A percentile compares a stretch with the other conserved stretches of the same genome.
Evolutionary conservation across 106 monocot genomes (phyloP).

Genomic region (Amphibolis antarctica): DNA sequence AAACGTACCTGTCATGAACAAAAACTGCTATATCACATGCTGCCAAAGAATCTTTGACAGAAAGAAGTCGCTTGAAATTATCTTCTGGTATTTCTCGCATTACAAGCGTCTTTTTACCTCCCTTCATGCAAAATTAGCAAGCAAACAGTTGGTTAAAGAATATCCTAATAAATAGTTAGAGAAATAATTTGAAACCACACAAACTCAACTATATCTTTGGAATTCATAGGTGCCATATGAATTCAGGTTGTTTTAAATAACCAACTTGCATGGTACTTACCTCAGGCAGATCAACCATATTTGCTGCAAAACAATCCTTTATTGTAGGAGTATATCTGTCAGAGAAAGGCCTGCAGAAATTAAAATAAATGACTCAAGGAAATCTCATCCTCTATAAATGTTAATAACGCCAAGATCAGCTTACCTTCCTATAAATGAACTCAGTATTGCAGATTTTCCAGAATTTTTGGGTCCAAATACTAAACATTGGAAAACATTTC

Average conservation of each 20-base stretch:
- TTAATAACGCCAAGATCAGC: neutral
- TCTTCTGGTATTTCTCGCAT: conserved; percentile 90
- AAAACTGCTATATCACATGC: conserved; percentile 83
- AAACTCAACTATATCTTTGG: no score
- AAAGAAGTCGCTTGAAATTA: conserved; percentile 43
- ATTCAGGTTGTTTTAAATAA: no score
- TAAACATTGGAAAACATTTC: conserved; percentile 84
- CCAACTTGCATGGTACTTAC: conserved; percentile 7
- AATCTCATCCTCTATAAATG: neutral
- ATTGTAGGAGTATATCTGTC: conserved; percentile 62
- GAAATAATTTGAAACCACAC: no score
- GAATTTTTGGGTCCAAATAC: conserved; percentile 87
- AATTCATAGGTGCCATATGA: no score
- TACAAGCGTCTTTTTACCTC: conserved; percentile 68
- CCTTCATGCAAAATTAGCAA: conserved; percentile 16
- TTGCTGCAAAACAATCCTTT: conserved; percentile 50
- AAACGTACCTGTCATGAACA: conserved; percentile 74
- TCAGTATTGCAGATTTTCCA: conserved; percentile 75
- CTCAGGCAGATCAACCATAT: conserved; percentile 42
- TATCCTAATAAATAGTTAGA: no score
- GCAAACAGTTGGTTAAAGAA: neutral
- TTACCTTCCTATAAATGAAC: conserved; percentile 70
- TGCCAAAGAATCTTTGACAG: conserved; percentile 73
- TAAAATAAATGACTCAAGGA: neutral
- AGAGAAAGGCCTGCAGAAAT: conserved; percentile 41